Base-by-base conservation (phyloP, 1,139 yeast species). In the Scheffersomyces parashehatae region DNA sequence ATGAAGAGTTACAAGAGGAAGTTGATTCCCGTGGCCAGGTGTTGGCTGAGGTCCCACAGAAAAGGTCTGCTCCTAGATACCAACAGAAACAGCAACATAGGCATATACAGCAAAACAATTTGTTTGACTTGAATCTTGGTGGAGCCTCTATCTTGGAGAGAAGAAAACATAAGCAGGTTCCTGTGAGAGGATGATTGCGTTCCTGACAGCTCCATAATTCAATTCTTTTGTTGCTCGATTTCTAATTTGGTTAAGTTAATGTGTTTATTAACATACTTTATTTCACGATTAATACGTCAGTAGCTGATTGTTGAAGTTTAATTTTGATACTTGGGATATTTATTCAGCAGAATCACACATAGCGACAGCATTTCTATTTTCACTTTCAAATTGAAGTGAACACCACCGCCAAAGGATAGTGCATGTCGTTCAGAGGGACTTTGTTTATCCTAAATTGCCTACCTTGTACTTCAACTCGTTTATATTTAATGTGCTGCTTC, bases 91-190 rank as follows among this genome's bases (percentile, higher is more conserved):
- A 42, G 13, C 43, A 35, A 11, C 28, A 15, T n/a, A 41, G 43
- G n/a, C 52, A 50, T 3, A 36, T 48, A 30, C 44, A 47, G 36
- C 32, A 46, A 38, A 16, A 45, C 38, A 70, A 67, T 35, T 65
- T 73, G 51, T 89, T 90, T 60, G 91, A 87, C 49, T 73, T 91
- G 58, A 81, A 81, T 50, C 68, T 90, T 55, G 83, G 83, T 42
- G 88, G 91, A 8, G 90, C 97, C 1, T 85, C 96, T 1, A 82
- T 90, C 42, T 70, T 90, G 44, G 91, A 83, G 54, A 80, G 96
- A 64, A 77, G 95, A 59, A 81, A 79, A 65, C 60, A 72, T 42
- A 69, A 69, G 45, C 54, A 55, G 20, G 55, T 61, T 8, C 53
- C 52, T 9, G 50, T 48, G 10, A 48, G 40, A 15, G 41, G 38